Base-by-base conservation (phyloP, 2,329 filamentous ascomycete species). In the Alternaria metachromatica region DNA sequence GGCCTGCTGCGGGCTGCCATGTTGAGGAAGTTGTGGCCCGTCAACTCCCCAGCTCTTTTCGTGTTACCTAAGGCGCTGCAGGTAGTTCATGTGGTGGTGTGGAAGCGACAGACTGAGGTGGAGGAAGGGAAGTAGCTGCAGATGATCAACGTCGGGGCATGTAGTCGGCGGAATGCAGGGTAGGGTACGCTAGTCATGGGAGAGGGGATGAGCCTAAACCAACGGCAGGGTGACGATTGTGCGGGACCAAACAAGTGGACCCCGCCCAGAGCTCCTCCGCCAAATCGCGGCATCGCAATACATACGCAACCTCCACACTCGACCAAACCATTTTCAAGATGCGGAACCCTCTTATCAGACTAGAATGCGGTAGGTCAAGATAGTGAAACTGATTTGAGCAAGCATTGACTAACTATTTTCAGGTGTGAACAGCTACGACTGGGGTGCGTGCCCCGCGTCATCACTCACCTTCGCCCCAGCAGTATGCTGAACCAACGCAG, bases 351-450 rank as follows among this genome's bases (percentile, higher is more conserved):
- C 84, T 98, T 57, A 87, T 97, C 79, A 89, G 93, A 72, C 89
- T 98, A 70, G 90, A 92, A 80, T 94, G 92, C 84, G 88, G 88
- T 90, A 80, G 65, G 67, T 37, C 20, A 18, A 21, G 18, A 18
- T 6, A 18, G 21, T 18, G 20, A 21, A 41, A 80, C 72, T 11
- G 45, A 9, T 18, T 6, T 6, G 15, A 28, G n/a, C 33, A 7
- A 11, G 3, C 28, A 50, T 30, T 15, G 59, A 62, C 72, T 76
- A 71, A 76, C 69, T 66, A 71, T n/a, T 58, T 63, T n/a, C 66
- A 91, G 96, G 95, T 77, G 93, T 97, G 77, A 98, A 98, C 82
- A 97, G 94, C 81, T 99, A 99, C 80, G 96, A 97, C 84, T 99
- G 96, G 96, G 96, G 88, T 89, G 81, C 71, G 84, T 64, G 65